These are phyloP conservation scores for Fusarium buxicola DNA, from an alignment of 2,329 filamentous ascomycete species.

Conservation along the genomic window DNA sequence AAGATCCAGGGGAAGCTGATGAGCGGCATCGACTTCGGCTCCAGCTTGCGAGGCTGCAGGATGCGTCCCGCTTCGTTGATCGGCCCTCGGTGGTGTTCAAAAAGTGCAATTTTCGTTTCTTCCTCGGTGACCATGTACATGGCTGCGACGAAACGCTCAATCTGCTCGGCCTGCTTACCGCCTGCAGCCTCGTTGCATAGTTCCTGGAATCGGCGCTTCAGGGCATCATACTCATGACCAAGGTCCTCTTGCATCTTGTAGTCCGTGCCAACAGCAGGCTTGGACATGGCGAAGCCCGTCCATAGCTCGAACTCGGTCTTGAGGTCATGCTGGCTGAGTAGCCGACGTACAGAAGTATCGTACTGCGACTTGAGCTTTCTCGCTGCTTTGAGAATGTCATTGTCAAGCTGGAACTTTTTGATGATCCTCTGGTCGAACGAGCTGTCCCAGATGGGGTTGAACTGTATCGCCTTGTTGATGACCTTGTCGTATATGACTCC, in stretches of 20 bases:
- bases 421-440: slow-evolving; percentile 83
- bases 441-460: slow-evolving; percentile 76
- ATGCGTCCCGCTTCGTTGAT: slow-evolving; percentile 51
- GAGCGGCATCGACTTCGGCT: slow-evolving; percentile 73
- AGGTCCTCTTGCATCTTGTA: slow-evolving; percentile 92
- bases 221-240: slow-evolving; percentile 70
- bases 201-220: slow-evolving; percentile 77
- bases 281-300: slow-evolving; percentile 84
- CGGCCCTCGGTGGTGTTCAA: slow-evolving; percentile 52
- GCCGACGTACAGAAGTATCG: slow-evolving; percentile 78
- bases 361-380: slow-evolving; percentile 79
- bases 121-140: slow-evolving; percentile 88
- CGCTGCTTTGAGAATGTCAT: slow-evolving; percentile 68
- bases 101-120: slow-evolving; percentile 71
- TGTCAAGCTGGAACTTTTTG: slow-evolving; percentile 66
- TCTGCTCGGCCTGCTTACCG: slow-evolving; percentile 63
- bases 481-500: slow-evolving; percentile 87
- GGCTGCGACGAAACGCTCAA: slow-evolving; percentile 82
- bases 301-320: slow-evolving; percentile 92
- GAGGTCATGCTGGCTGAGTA: slow-evolving; percentile 89
- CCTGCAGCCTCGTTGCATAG: slow-evolving; percentile 75
- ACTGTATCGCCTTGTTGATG: slow-evolving; percentile 65
- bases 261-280: slow-evolving; percentile 76
- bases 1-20: slow-evolving; percentile 98
- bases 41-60: slow-evolving; percentile 31